phyloP scores from a whole-genome alignment of 768 basidiomycete species.

The Candolleomyces aberdarensis region DNA sequence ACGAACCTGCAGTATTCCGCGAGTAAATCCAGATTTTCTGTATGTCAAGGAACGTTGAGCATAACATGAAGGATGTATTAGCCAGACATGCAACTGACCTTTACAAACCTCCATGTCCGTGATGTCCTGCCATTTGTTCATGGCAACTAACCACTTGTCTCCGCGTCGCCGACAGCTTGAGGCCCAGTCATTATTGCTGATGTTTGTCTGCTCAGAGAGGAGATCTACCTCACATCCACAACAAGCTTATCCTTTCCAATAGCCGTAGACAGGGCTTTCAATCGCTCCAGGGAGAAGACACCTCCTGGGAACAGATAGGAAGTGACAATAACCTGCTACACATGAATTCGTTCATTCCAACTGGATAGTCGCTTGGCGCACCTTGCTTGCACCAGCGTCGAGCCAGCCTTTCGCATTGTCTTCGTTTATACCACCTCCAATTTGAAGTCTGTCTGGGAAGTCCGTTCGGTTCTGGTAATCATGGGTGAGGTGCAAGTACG shows the following conservation, averaged over 20 bases:
- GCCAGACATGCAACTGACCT: slow-evolving; percentile 39
- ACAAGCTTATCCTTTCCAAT: slow-evolving; percentile 88
- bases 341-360: neutral
- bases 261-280: slow-evolving; percentile 55
- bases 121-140: slow-evolving; percentile 98
- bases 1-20: slow-evolving; percentile 76
- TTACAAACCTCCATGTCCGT: slow-evolving; percentile 90
- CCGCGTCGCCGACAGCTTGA: slow-evolving; percentile 77
- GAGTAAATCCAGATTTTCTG: slow-evolving; percentile 77
- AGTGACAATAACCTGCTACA: slow-evolving; percentile 87
- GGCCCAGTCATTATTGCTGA: neutral
- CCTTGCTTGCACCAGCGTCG: slow-evolving; percentile 88
- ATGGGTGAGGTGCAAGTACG: slow-evolving; percentile 2
- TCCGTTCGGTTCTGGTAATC: neutral
- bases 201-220: neutral
- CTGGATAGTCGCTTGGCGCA: slow-evolving; percentile 8
- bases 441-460: slow-evolving; percentile 70
- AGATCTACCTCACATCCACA: slow-evolving; percentile 85
- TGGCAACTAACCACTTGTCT: slow-evolving; percentile 87
- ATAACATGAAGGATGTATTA: too few relatives aligned
- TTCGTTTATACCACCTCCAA: slow-evolving; percentile 90
- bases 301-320: slow-evolving; percentile 90
- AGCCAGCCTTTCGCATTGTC: slow-evolving; percentile 84
- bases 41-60: neutral
- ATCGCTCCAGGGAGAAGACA: slow-evolving; percentile 71